phyloP scores from a whole-genome alignment of 768 basidiomycete genomes.

The Boletus bicolor region DNA sequence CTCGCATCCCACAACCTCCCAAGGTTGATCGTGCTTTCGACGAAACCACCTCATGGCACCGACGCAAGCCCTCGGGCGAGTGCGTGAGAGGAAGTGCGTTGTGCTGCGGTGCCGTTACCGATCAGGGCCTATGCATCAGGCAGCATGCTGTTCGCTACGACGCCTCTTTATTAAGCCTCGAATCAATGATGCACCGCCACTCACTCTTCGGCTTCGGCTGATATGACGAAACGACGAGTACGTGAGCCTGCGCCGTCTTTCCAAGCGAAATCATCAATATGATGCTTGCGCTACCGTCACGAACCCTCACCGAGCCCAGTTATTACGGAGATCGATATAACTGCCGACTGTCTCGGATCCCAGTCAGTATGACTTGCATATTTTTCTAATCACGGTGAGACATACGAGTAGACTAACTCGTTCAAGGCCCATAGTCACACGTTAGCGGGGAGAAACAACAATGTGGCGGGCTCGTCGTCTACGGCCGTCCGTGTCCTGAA shows the following conservation, averaged over 20 bases:
- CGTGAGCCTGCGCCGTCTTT: background rate
- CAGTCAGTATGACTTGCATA: background rate
- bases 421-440: background rate
- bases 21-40: constrained; percentile 53
- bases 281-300: background rate
- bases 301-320: background rate
- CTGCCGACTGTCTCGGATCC: background rate
- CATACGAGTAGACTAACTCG: background rate
- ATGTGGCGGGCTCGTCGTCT: background rate
- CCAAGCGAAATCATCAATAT: constrained; percentile 10
- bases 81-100: constrained; percentile 10
- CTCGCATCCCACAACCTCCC: constrained; percentile 75
- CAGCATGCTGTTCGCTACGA: constrained; percentile 13
- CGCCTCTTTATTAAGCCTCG: constrained; percentile 16
- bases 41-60: constrained; percentile 41
- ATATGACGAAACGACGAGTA: background rate
- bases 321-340: background rate
- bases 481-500: background rate
- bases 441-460: background rate
- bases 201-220: background rate
- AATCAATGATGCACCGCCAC: constrained; percentile 23
- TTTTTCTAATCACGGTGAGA: background rate
- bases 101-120: constrained; percentile 18
- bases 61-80: constrained; percentile 16
- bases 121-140: constrained; percentile 11